A percentile compares a stretch with the other conserved stretches of the same genome.
Evolutionary conservation across 140 eudicot genomes (phyloP).

Genomic region (Anethum foeniculum): DNA sequence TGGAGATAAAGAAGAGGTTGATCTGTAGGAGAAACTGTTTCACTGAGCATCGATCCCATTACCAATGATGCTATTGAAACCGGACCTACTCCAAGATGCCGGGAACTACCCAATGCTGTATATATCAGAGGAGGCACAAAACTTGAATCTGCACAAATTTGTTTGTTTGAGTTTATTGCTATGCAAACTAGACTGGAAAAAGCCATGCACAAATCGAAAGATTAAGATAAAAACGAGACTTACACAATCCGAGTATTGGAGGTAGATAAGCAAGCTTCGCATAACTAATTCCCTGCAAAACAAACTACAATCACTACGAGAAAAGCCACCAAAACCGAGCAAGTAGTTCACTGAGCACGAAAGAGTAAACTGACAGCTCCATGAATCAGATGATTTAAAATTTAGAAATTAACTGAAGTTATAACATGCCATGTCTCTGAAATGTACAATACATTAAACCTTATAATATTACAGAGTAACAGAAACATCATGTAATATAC

Average conservation of each 20-base stretch:
- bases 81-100: constrained; percentile 91
- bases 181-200: not conserved
- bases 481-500: not conserved
- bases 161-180: not conserved
- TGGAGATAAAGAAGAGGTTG: constrained; percentile 60
- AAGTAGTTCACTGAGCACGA: not conserved
- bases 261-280: constrained; percentile 95
- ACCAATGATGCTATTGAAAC: constrained; percentile 92
- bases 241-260: constrained; percentile 84
- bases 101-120: constrained; percentile 87
- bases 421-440: too few species aligned
- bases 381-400: not conserved
- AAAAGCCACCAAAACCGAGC: not conserved
- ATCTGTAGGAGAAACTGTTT: constrained; percentile 73
- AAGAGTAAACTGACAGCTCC: not conserved
- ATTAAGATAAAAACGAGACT: constrained; percentile 14
- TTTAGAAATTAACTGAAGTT: too few species aligned
- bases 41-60: constrained; percentile 86
- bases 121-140: constrained; percentile 92
- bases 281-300: constrained; percentile 81
- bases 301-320: not conserved
- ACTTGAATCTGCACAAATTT: constrained; percentile 68
- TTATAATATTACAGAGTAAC: not conserved
- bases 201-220: not conserved
- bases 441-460: too few species aligned